phyloP scores from a whole-genome alignment of 768 basidiomycete species.

The Lepiota subincarnata region DNA sequence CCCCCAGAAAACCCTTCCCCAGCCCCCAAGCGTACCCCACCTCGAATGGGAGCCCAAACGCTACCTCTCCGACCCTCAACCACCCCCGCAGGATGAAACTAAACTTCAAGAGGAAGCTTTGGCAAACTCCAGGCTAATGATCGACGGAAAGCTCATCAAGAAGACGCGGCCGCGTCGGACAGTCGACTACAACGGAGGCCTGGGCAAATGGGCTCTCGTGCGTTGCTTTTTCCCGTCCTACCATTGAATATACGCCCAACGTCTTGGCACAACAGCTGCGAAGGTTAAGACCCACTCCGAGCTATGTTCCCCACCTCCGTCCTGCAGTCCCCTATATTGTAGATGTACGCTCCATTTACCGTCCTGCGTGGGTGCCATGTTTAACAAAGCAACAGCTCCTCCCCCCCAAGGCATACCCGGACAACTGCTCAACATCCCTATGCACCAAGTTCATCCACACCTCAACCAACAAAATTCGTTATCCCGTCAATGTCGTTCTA shows the following conservation, averaged over 20 bases:
- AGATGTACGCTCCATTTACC: constrained; percentile 55
- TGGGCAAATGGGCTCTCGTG: constrained; percentile 85
- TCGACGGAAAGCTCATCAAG: constrained; percentile 82
- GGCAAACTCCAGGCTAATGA: constrained; percentile 62
- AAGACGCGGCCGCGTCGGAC: constrained; percentile 91
- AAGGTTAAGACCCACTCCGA: constrained; percentile 75
- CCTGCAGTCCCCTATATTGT: constrained; percentile 87
- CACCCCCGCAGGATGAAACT: constrained; percentile 70
- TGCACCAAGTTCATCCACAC: constrained; percentile 98
- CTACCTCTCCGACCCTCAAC: constrained; percentile 73
- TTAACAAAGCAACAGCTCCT: constrained; percentile 57
- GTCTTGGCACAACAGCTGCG: constrained; percentile 42
- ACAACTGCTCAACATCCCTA: constrained; percentile 87
- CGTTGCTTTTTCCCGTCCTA: constrained; percentile 21
- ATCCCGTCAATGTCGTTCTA: constrained; percentile 93
- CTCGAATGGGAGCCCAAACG: constrained; percentile 75
- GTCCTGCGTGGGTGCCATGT: constrained; percentile 13
- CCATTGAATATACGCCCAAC: neutral
- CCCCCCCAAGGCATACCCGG: constrained; percentile 88
- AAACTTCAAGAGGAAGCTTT: constrained; percentile 76
- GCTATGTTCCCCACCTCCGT: constrained; percentile 72
- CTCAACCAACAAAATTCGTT: constrained; percentile 96
- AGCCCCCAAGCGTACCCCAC: constrained; percentile 32
- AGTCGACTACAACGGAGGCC: constrained; percentile 89
- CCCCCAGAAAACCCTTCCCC: constrained; percentile 38